A percentile compares a stretch with the other conserved stretches of the same genome.
phyloP scores from a whole-genome alignment of 495 filamentous ascomycete species.

The Hypomontagnella monticulosa region DNA sequence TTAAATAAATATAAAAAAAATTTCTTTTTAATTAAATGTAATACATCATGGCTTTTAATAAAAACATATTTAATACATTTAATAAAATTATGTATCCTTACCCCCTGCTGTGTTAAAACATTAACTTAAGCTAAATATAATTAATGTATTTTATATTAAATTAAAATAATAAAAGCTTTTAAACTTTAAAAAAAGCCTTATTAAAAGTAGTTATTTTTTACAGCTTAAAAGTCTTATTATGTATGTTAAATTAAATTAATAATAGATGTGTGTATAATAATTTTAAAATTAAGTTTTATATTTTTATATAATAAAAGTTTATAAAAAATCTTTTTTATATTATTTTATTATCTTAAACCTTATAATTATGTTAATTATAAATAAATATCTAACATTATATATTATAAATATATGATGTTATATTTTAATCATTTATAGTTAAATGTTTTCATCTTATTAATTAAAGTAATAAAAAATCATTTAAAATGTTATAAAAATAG shows the following conservation, averaged over 20 bases:
- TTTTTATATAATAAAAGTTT: not conserved
- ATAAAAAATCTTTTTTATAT: not conserved
- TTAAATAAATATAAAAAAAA: too few relatives aligned
- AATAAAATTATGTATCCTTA: not conserved
- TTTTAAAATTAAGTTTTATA: not conserved
- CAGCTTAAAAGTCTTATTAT: not conserved
- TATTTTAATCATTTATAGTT: too few relatives aligned
- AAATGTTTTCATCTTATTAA: too few relatives aligned
- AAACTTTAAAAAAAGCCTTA: not conserved
- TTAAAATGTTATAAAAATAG: too few relatives aligned
- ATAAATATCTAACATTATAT: too few relatives aligned
- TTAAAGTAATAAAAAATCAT: too few relatives aligned
- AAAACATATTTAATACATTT: not conserved
- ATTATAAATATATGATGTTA: too few relatives aligned
- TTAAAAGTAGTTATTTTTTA: not conserved
- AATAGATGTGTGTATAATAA: too few relatives aligned
- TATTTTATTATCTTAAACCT: not conserved
- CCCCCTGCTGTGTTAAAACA: too few relatives aligned
- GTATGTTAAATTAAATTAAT: not conserved
- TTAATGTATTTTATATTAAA: not conserved
- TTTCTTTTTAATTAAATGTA: too few relatives aligned
- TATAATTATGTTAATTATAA: too few relatives aligned
- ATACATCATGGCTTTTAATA: too few relatives aligned
- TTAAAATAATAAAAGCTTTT: not conserved
- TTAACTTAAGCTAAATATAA: not conserved